A percentile compares a stretch with the other conserved stretches of the same genome.
phyloP scores from a whole-genome alignment of 192 early-diverging fungal genomes.

The Backusella westeae region DNA sequence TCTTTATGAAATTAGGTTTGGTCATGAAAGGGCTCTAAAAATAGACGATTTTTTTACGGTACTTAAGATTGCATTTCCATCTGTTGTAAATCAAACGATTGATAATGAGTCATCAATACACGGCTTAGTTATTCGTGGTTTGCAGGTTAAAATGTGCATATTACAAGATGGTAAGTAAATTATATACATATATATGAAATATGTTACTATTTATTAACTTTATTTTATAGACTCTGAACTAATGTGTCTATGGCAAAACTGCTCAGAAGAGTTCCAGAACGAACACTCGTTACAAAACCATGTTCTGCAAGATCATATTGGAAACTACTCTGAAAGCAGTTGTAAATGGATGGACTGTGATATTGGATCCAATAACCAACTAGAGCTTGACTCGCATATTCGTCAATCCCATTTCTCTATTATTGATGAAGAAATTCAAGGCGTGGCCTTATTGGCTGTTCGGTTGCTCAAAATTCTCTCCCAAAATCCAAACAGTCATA shows the following conservation, averaged over 20 bases:
- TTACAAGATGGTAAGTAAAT: conserved; percentile 31
- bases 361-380: neutral
- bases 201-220: neutral
- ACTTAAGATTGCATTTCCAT: conserved; percentile 36
- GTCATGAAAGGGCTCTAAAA: conserved; percentile 27
- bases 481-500: conserved; percentile 18
- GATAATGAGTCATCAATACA: conserved; percentile 10
- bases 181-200: neutral
- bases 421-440: conserved; percentile 7
- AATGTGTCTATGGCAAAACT: conserved; percentile 51
- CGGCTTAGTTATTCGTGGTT: conserved; percentile 13
- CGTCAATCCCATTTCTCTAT: neutral
- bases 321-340: neutral
- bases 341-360: neutral
- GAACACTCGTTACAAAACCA: conserved; percentile 47
- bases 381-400: neutral
- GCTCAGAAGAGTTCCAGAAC: conserved; percentile 35
- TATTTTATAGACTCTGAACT: conserved; percentile 22
- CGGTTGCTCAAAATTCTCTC: conserved; percentile 16
- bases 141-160: conserved; percentile 29
- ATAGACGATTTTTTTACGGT: conserved; percentile 30
- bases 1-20: conserved; percentile 48
- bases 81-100: neutral
- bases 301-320: conserved; percentile 45
- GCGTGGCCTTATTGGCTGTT: conserved; percentile 20